These are phyloP conservation scores for Grigorovia yakushimaensis DNA, from an alignment of 805 yeast genomes.

Conservation along the genomic window DNA sequence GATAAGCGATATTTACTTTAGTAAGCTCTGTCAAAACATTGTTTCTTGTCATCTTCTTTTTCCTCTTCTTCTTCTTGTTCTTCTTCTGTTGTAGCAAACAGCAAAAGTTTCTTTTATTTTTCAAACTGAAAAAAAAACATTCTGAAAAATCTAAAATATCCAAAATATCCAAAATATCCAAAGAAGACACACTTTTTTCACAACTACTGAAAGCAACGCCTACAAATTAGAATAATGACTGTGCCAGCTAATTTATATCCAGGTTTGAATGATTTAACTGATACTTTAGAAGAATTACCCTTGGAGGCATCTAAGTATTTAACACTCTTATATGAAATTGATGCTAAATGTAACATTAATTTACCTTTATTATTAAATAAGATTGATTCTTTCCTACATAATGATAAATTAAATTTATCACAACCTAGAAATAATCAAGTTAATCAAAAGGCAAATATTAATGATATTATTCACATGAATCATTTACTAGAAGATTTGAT, in stretches of 20 bases:
- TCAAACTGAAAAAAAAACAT: too few relatives aligned
- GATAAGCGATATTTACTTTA: too few relatives aligned
- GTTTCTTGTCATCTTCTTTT: too few relatives aligned
- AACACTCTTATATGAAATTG: slow-evolving; percentile 84
- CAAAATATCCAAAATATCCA: too few relatives aligned
- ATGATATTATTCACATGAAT: slow-evolving; percentile 30
- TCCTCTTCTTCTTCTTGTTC: too few relatives aligned
- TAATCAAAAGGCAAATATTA: slow-evolving; percentile 12
- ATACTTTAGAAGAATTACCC: slow-evolving; percentile 87
- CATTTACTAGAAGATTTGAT: slow-evolving; percentile 51
- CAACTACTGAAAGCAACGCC: too few relatives aligned
- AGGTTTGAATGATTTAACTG: slow-evolving; percentile 85
- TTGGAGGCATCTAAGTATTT: slow-evolving; percentile 71
- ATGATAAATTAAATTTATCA: neutral
- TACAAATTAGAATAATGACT: too few relatives aligned
- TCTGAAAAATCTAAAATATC: too few relatives aligned
- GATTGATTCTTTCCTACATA: slow-evolving; percentile 18
- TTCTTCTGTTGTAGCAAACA: too few relatives aligned
- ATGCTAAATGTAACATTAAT: slow-evolving; percentile 78
- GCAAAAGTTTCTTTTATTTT: too few relatives aligned
- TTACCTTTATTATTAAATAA: slow-evolving; percentile 51
- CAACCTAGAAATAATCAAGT: neutral
- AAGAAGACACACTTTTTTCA: too few relatives aligned
- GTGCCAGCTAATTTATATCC: slow-evolving; percentile 50
- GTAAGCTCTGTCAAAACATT: too few relatives aligned